A percentile compares a stretch with the other conserved stretches of the same genome.
phyloP scores from a whole-genome alignment of 257 asterid species.

The Plantago ovata region DNA sequence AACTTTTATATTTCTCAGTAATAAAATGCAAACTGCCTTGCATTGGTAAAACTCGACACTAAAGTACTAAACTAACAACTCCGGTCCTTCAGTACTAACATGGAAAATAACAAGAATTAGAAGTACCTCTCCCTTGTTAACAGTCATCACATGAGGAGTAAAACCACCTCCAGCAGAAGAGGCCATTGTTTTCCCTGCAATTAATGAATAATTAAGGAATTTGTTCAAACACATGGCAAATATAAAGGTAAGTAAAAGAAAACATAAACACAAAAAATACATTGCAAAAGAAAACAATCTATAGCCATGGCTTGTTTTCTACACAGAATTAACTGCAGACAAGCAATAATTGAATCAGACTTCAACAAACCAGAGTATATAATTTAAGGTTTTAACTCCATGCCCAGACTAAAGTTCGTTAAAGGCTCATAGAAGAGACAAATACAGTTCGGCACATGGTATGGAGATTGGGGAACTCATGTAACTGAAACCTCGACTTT shows the following conservation, averaged over 20 bases:
- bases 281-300: no score
- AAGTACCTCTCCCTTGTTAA: conserved; percentile 77
- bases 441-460: not conserved
- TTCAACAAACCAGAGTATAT: not conserved
- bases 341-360: not conserved
- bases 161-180: conserved; percentile 60
- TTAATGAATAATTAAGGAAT: conserved; percentile 12
- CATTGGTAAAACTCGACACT: not conserved
- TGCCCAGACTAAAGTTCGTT: not conserved
- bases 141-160: conserved; percentile 71
- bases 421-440: not conserved
- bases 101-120: not conserved
- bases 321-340: not conserved
- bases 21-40: not conserved
- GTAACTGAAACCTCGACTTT: not conserved
- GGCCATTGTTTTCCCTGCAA: conserved; percentile 42
- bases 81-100: no score
- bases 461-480: no score
- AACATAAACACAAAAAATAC: not conserved
- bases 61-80: not conserved
- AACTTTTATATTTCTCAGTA: no score
- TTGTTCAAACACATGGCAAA: conserved; percentile 4
- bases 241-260: not conserved
- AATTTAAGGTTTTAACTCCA: not conserved
- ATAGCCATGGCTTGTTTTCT: not conserved